Evolutionary conservation across 2,329 filamentous ascomycete species (phyloP).

Genomic region (Monilinia vaccinii-corymbosi): DNA sequence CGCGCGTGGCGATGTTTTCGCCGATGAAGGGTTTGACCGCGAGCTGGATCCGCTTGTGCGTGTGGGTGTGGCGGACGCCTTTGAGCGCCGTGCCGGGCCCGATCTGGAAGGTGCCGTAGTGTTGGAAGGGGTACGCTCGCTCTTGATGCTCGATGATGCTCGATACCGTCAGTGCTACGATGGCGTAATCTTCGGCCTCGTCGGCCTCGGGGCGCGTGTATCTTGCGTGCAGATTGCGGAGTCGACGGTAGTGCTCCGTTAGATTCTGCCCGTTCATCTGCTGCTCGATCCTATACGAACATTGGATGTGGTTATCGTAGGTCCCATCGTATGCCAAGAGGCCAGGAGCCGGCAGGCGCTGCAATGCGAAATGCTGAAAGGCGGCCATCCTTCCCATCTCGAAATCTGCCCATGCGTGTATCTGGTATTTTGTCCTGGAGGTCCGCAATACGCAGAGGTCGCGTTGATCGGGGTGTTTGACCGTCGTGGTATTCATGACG

Average conservation of each 20-base stretch:
- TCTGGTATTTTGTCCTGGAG: background rate
- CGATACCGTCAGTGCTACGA: background rate
- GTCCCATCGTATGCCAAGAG: background rate
- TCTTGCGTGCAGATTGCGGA: background rate
- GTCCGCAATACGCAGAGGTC: background rate
- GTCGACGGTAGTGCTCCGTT: background rate
- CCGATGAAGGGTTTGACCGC: background rate
- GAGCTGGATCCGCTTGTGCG: background rate
- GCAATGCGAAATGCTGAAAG: background rate
- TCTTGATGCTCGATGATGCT: background rate
- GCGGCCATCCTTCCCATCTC: background rate
- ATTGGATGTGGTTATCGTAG: background rate
- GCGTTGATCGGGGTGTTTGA: accelerated
- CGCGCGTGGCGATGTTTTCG: background rate
- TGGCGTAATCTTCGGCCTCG: background rate
- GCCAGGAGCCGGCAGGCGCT: background rate
- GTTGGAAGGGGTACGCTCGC: background rate
- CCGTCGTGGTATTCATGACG: background rate
- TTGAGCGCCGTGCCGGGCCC: background rate
- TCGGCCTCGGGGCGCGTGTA: background rate
- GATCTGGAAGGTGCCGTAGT: background rate
- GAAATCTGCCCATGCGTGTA: background rate
- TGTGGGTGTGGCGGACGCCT: too few species aligned
- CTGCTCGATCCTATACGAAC: background rate
- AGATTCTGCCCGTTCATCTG: background rate